Percentiles rank a stretch among this genome's conserved stretches.
These are phyloP conservation scores for Cutaneotrichosporon cyanovorans DNA, from an alignment of 1,284 basidiomycete genomes.

Conservation along the genomic window DNA sequence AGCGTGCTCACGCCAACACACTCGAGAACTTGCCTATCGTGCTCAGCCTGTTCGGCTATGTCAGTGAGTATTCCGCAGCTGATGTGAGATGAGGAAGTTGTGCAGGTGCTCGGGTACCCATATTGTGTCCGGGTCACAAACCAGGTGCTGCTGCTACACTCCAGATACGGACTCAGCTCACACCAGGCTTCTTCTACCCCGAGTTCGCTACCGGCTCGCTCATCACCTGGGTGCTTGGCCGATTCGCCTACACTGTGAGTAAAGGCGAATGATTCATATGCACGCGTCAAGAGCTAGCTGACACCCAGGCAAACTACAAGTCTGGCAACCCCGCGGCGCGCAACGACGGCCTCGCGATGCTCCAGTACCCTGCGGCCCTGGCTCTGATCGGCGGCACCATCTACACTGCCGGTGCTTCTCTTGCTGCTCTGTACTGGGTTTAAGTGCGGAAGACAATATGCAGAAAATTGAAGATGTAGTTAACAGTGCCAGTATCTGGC, in stretches of 20 bases:
- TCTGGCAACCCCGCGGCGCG: constrained; percentile 1
- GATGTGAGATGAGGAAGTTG: no score
- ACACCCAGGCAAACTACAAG: constrained; percentile 22
- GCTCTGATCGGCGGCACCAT: no score
- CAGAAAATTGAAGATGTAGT: no score
- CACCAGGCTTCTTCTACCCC: constrained; percentile 33
- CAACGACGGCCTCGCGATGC: constrained; percentile 13
- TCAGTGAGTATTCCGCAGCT: constrained; percentile 33
- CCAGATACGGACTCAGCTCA: no score
- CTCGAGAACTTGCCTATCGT: constrained; percentile 32
- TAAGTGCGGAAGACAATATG: no score
- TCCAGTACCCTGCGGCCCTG: constrained; percentile 16
- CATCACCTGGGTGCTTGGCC: constrained; percentile 23
- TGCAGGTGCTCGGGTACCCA: no score
- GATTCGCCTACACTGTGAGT: constrained; percentile 34
- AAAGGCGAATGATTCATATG: not conserved
- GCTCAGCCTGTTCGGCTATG: constrained; percentile 23
- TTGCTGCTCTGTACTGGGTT: no score
- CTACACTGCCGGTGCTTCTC: no score
- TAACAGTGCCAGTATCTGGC: no score
- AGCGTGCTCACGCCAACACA: constrained; percentile 40
- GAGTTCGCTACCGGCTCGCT: constrained; percentile 21
- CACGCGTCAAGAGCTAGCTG: not conserved
- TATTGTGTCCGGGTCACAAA: no score
- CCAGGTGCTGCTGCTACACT: no score